Evolutionary conservation across 148 eudicot genomes (phyloP), one percentile per base, ranked within the genome.

Genomic region (Chenopodium suecicum): DNA sequence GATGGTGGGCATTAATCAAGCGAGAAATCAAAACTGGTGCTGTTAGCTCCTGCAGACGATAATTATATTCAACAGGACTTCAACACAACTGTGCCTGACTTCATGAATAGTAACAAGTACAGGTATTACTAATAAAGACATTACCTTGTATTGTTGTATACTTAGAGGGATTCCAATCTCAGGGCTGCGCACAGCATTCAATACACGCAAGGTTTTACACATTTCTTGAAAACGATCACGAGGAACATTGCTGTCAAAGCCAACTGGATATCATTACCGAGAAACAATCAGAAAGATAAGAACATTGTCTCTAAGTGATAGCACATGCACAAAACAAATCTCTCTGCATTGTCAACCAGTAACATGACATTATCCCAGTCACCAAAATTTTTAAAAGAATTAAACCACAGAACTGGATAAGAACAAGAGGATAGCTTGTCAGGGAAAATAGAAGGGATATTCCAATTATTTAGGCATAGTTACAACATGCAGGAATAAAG

Each of bases 221-320:
- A 92, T 94, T 84, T 96, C 99, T 86, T 88, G 95, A 77, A 96
- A 89, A 78, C 91, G 91, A 81, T 96, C 97, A 86, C 98, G 98
- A 25, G 93, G 98, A 87, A 94, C 92, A 86, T 94, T 90, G 89
- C 99, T 96, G 99, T 89, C 93, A 94, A 94, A 94, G 94, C 91
- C 95, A 94, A 96, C 97, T 91, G 90, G 93, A 87, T 88, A 92
- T 92, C 92, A 90, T 78, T 92, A 93, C 79, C 83, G 86, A 89
- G 87, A 87, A 75, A 90, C 84, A 92, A 87, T 87, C 89, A 88
- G 92, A 86, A 85, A 72, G 70, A 88, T 44, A 58, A 83, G 71
- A 82, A 34, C 25, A 54, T 31, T 37, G 50, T 66, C 19, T 14
- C 54, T 60, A 77, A 4, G 9, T n/a, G 58, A 52, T 67, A 37